Base-by-base conservation (phyloP, 441 rosid species). In the Lepidium campestre region DNA sequence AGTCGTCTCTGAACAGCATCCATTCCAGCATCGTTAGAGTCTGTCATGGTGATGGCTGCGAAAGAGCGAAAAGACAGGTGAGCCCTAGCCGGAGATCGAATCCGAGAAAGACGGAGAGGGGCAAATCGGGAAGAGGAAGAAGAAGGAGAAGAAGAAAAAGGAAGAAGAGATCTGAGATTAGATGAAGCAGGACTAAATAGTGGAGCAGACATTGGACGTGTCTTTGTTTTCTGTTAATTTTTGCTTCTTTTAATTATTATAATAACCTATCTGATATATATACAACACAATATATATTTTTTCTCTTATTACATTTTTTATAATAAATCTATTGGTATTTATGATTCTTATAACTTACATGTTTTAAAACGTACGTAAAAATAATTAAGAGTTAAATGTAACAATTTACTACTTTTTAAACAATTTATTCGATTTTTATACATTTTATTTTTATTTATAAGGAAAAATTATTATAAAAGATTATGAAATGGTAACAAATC, bases 1-100 rank as follows among this genome's bases (percentile, higher is more conserved):
- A 93, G 98, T 76, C 98, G 96, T 20, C 95, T 75, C 83, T 93
- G 97, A 71, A 93, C 97, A 52, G 97, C 95, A 76, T 93, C 98
- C 97, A 93, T 93, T 77, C 85, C 89, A n/a, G 87, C 80, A 44
- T 84, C 93, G 19, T 79, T 65, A 48, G 75, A 37, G 62, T 83
- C 90, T 4, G 59, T 79, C 93, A 87, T 83, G 85, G 75, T 29
- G 69, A 77, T 29, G 47, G 36, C 59, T 14, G 63, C 23, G 63
- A 67, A 25, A 72, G 55, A 37, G 47, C 39, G 82, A 55, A 45
- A 66, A 60, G 67, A 68, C 20, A 36, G 17, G 13, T 42, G 67
- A 57, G 29, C 68, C 76, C 79, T 79, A 8, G 52, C 0, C 14
- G 44, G 65, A 45, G 62, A 66, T 64, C 36, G 65, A 20, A 62